Evolutionary conservation across 2,329 filamentous ascomycete genomes (phyloP), one percentile per base, ranked within the genome.

Genomic region (Neofusicoccum sp.): DNA sequence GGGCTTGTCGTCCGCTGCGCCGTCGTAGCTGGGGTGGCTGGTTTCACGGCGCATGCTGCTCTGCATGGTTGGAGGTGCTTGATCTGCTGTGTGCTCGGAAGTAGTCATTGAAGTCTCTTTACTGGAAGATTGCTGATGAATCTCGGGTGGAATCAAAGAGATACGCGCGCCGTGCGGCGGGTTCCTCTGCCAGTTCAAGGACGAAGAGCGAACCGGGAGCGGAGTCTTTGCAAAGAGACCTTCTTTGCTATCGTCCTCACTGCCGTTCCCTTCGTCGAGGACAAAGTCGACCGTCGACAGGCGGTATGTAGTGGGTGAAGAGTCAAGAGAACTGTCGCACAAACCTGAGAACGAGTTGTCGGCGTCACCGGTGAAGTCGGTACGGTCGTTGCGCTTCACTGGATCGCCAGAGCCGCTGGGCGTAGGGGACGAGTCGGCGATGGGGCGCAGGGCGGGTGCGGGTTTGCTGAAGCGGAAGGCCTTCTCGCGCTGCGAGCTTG

Each of bases 371-470:
- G 4, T n/a, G 12, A n/a, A 43, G 16, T 54, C 14, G 28, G 12
- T 12, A 31, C 9, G 29, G 39, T 58, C 3, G 50, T 43, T 56
- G 50, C 12, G 37, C 54, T 45, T 36, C 54, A n/a, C n/a, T 3
- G 52, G 28, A 16, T 14, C 28, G 52, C 14, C 14, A 14, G n/a
- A 6, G 52, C 45, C 14, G 52, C n/a, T 34, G 54, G 3, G 41
- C 8, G 41, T 22, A 6, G 54, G 54, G 8, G 54, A 44, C n/a
- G 52, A 58, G 54, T 58, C 54, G 54, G 31, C 54, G 31, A 58
- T 58, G 41, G 54, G 16, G 31, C 41, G 54, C 29, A 58, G 31
- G n/a, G 28, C 22, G 29, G 41, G 14, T 2, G 37, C 16, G 14
- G 29, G 29, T 31, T 41, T 58, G 39, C 14, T 29, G 6, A n/a